Evolutionary conservation across 345 rosid genomes (phyloP).

Genomic region (Aurinia saxatilis): DNA sequence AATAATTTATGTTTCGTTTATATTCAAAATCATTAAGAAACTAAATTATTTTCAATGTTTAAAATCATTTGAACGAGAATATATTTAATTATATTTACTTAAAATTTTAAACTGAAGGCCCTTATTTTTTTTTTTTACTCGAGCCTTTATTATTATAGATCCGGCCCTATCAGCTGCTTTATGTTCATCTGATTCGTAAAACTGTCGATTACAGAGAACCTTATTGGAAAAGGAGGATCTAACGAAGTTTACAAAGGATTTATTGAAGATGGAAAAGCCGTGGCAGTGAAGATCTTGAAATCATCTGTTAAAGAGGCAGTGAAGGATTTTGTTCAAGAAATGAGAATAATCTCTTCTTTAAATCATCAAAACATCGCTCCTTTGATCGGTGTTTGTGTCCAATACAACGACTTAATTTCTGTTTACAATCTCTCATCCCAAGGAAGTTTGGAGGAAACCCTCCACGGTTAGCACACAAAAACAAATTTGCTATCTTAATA

Average conservation of each 20-base stretch:
- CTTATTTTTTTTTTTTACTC: too few relatives aligned
- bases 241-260: slow-evolving; percentile 68
- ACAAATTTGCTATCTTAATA: neutral
- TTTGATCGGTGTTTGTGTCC: slow-evolving; percentile 59
- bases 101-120: too few relatives aligned
- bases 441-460: slow-evolving; percentile 79
- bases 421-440: slow-evolving; percentile 57
- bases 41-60: too few relatives aligned
- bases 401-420: slow-evolving; percentile 45
- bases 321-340: slow-evolving; percentile 66
- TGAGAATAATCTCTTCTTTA: slow-evolving; percentile 63
- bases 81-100: too few relatives aligned
- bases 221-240: slow-evolving; percentile 80
- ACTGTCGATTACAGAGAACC: slow-evolving; percentile 38
- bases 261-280: slow-evolving; percentile 59
- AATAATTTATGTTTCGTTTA: too few relatives aligned
- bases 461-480: slow-evolving; percentile 45
- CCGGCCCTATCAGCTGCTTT: neutral
- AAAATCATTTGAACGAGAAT: too few relatives aligned
- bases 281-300: slow-evolving; percentile 68
- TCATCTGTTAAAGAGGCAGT: slow-evolving; percentile 55
- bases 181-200: neutral
- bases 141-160: too few relatives aligned
- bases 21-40: too few relatives aligned
- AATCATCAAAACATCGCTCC: slow-evolving; percentile 56